Evolutionary conservation across 768 basidiomycete species (phyloP).

Genomic region (Mrakia hoshinonis): DNA sequence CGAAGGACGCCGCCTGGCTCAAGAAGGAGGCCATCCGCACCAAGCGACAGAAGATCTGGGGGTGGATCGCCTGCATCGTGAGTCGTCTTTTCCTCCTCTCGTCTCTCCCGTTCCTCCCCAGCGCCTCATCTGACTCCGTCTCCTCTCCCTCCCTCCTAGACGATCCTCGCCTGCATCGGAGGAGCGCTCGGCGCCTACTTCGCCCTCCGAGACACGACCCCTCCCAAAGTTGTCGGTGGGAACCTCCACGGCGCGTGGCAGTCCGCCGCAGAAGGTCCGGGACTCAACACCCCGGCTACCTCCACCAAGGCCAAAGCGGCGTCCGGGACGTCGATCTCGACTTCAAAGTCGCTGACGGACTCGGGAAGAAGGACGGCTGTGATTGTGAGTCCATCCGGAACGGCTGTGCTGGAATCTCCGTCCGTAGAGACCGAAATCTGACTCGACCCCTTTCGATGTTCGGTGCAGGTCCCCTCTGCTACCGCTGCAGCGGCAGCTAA

Average conservation of each 20-base stretch:
- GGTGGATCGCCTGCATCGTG: constrained; percentile 5
- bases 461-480: background rate
- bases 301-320: background rate
- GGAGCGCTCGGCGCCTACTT: background rate
- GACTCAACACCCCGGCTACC: background rate
- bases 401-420: background rate
- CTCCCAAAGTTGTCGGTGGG: too few relatives aligned
- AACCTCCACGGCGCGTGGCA: background rate
- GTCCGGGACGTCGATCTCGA: background rate
- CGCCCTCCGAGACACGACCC: background rate
- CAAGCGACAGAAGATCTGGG: constrained; percentile 5
- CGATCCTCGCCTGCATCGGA: background rate
- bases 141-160: background rate
- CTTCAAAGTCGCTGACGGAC: background rate
- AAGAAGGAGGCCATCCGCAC: background rate
- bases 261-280: background rate
- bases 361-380: background rate
- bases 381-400: background rate
- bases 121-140: too few relatives aligned
- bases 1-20: constrained; percentile 18
- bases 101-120: background rate
- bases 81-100: background rate
- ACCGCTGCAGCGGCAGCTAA: background rate
- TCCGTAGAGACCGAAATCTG: background rate
- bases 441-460: background rate